Evolutionary conservation across 331 rosid species (phyloP), one percentile per base, ranked within the genome.

Genomic region (Erythrophleum ivorense): DNA sequence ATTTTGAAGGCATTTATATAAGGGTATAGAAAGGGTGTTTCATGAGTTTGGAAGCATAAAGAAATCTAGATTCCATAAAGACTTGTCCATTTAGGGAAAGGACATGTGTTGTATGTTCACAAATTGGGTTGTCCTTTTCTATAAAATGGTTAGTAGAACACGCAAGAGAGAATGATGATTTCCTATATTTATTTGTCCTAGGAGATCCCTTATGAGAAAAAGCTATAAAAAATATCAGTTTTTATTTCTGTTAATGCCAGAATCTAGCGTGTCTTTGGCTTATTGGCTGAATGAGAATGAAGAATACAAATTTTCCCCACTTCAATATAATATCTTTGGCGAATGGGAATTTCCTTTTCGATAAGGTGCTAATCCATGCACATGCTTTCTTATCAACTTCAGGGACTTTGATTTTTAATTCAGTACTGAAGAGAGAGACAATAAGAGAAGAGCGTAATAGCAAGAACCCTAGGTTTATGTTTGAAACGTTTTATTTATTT

Each of bases 321-420:
- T 89, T 84, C 12, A 80, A 83, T 75, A 88, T 71, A 31, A 71
- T 90, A 90, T 91, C 95, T 87, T 85, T 64, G 53, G 67, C 90
- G 84, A 90, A 90, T 90, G 77, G 86, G 93, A 90, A 88, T 90
- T 84, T 90, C 49, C 92, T 90, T 90, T 94, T 76, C 36, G 73
- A 76, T 71, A 31, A 78, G 81, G 90, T 88, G 91, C 89, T 81
- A 75, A 68, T 83, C 60, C 83, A 80, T 72, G 86, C 88, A 85
- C 87, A 69, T 75, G 71, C 73, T 86, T 82, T 77, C 46, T 80
- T 73, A 77, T 78, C 88, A 80, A 59, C 24, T 69, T 80, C 16
- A 41, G 72, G 66, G 14, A 71, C 62, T 59, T 60, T 14, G 33
- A 14, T 80, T 78, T 70, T 40, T 45, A 55, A 78, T 81, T 83